Base-by-base conservation (phyloP, 106 monocot genomes). In the Narthecium ossifragum region DNA sequence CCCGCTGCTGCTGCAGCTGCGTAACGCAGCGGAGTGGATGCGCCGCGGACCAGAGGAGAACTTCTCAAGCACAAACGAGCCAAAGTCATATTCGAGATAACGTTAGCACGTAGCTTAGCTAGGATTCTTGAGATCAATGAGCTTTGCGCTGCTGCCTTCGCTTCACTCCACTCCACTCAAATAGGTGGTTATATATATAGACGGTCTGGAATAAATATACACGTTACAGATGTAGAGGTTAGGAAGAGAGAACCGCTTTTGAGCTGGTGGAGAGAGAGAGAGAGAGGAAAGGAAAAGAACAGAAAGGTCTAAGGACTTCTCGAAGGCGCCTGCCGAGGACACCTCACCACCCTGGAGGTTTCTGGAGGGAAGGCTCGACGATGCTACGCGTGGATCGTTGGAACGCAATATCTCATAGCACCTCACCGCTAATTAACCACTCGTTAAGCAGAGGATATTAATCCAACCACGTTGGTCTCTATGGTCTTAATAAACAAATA, bases 41-140 rank as follows among this genome's bases (percentile, higher is more conserved):
- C 43, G 18, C 43, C 43, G 21, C 21, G 49, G 21, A 49, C 22
- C 20, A 24, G 49, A 24, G 21, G 9, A 49, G 22, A 22, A 23
- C 49, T 49, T 9, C 23, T 49, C 49, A 24, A 8, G 49, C 49
- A 49, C 18, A 49, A 49, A 49, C 49, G 49, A 49, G 49, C 49
- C 43, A 43, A 18, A 43, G 43, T 18, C 43, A 43, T 43, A 43
- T n/a, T n/a, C n/a, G 6, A 6, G 6, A 43, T 43, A 4, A 43
- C 14, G 17, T 18, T 18, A 17, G 43, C 43, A 43, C 14, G 4
- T 1, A 6, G 14, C 14, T 18, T 43, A 43, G 10, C 10, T 41
- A 41, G 10, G 15, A 39, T 2, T 1, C 43, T 43, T 10, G 18
- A 17, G 5, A 43, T 43, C 43, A 6, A 37, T 37, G 3, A 39